Evolutionary conservation across 805 yeast genomes (phyloP).

Genomic region (Dipodascus albidus): DNA sequence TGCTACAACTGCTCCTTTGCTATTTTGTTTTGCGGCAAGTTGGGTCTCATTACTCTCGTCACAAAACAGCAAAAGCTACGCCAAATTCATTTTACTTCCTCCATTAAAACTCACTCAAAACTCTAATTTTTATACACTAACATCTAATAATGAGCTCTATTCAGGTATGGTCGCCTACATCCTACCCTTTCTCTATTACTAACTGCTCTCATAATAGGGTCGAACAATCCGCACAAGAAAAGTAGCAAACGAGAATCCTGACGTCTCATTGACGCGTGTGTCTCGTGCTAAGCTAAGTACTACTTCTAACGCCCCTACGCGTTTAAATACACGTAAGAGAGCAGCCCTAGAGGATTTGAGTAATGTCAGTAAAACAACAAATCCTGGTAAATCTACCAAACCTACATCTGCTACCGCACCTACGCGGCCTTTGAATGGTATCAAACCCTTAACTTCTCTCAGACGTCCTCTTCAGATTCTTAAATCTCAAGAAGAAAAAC

Average conservation of each 20-base stretch:
- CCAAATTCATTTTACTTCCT: background rate
- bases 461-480: background rate
- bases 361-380: constrained; percentile 16
- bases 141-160: background rate
- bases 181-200: background rate
- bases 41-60: background rate
- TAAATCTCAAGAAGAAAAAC: background rate
- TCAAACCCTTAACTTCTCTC: background rate
- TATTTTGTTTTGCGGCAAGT: background rate
- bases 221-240: background rate
- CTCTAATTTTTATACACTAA: too few species aligned
- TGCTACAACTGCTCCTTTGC: too few species aligned
- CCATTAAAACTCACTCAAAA: background rate
- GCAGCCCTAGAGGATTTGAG: constrained; percentile 27
- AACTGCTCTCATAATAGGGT: background rate
- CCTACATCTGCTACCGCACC: background rate
- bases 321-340: constrained; percentile 18
- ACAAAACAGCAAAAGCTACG: background rate
- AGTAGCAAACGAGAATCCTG: background rate
- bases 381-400: background rate
- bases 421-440: background rate
- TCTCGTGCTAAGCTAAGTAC: background rate
- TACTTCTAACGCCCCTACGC: background rate
- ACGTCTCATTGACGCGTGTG: background rate
- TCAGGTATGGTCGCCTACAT: background rate